A percentile compares a stretch with the other conserved stretches of the same genome.
phyloP scores from a whole-genome alignment of 129 eudicot genomes.

The Centella asiatica region DNA sequence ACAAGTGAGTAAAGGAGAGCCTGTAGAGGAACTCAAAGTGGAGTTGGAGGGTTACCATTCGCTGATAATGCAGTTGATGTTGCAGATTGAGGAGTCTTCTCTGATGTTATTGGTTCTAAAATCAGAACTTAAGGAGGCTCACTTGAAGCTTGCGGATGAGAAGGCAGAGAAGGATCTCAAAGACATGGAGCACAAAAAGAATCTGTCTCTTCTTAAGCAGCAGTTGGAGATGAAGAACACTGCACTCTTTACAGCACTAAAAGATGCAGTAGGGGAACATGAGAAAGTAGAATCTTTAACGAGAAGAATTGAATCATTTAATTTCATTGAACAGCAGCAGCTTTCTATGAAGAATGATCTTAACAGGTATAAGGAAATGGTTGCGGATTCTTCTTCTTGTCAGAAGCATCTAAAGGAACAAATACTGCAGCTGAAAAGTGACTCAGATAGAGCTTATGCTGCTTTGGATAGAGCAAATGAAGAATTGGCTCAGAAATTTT shows the following conservation, averaged over 20 bases:
- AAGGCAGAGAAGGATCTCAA: constrained; percentile 8
- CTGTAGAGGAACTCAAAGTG: constrained; percentile 32
- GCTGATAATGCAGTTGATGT: constrained; percentile 26
- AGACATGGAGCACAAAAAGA: constrained; percentile 13
- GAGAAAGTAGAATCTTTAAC: constrained; percentile 21
- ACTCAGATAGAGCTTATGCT: constrained; percentile 30
- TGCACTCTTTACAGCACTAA: constrained; percentile 24
- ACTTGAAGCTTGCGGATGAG: constrained; percentile 18
- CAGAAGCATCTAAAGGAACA: constrained; percentile 32
- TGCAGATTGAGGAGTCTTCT: constrained; percentile 56
- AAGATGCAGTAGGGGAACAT: constrained; percentile 30
- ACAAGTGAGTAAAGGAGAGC: constrained; percentile 32
- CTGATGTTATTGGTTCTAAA: constrained; percentile 45
- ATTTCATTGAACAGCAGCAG: constrained; percentile 21
- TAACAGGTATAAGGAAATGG: constrained; percentile 24
- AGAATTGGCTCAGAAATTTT: constrained; percentile 43
- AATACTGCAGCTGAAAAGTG: constrained; percentile 28
- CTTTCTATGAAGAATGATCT: constrained; percentile 30
- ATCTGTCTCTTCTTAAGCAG: constrained; percentile 18
- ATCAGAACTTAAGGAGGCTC: constrained; percentile 42
- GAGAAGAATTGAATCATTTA: constrained; percentile 21
- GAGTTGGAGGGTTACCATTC: constrained; percentile 40
- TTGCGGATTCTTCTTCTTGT: neutral
- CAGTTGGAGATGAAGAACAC: constrained; percentile 39
- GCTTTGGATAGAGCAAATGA: constrained; percentile 45